Conservation (phyloP, 2,329 filamentous ascomycete species). For the Sporothrix mexicana region DNA sequence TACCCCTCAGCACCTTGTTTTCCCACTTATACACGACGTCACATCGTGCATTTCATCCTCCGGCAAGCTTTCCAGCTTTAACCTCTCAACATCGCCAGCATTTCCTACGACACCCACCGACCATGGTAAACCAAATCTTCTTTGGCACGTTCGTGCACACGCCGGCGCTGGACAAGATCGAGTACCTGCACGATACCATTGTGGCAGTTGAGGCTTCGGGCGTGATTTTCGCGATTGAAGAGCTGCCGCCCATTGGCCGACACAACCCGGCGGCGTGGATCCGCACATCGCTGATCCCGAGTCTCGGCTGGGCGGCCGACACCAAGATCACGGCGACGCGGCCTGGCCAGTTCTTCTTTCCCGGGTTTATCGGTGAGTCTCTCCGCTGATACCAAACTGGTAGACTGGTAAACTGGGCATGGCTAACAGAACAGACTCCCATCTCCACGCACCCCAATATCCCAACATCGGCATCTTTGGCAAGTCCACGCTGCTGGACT, state of each 20-base stretch:
- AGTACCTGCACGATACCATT: conserved; percentile 58
- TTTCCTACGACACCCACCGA: neutral
- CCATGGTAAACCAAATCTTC: conserved; percentile 53
- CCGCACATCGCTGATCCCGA: conserved; percentile 45
- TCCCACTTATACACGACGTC: neutral
- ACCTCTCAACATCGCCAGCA: neutral
- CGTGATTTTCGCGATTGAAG: conserved; percentile 57
- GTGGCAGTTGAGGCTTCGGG: conserved; percentile 58
- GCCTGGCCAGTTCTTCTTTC: conserved; percentile 76
- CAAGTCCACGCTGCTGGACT: conserved; percentile 88
- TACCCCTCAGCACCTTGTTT: too few relatives aligned
- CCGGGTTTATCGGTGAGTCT: conserved; percentile 74
- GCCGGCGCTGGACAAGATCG: conserved; percentile 54
- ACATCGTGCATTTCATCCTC: conserved; percentile 6
- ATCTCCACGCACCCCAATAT: conserved; percentile 94
- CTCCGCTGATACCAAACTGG: neutral
- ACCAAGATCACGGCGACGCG: conserved; percentile 43
- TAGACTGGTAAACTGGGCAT: neutral
- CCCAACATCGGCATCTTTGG: conserved; percentile 94
- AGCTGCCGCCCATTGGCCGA: conserved; percentile 15
- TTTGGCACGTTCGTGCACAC: conserved; percentile 63
- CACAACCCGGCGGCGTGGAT: conserved; percentile 36
- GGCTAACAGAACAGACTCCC: conserved; percentile 69
- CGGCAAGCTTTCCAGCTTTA: neutral
- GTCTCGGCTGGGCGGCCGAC: conserved; percentile 53